Percentiles rank a stretch among this genome's conserved stretches.
Evolutionary conservation across 805 yeast genomes (phyloP).

Genomic region (Tetrapisispora fleetii): DNA sequence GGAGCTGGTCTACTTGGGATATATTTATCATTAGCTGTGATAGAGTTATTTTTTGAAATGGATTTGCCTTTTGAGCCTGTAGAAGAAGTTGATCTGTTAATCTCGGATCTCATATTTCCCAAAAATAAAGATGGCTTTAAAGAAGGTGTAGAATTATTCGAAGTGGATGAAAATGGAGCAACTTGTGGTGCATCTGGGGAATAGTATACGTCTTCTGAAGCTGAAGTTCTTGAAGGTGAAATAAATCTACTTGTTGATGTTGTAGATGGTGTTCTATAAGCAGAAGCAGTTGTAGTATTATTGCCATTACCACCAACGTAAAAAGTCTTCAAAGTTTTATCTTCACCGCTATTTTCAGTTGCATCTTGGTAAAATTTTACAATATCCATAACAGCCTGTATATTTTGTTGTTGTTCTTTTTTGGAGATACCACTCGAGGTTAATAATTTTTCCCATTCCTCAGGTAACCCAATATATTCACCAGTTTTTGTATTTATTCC

Average conservation of each 20-base stretch:
- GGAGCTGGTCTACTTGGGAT: slow-evolving; percentile 66
- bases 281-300: slow-evolving; percentile 13
- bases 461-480: slow-evolving; percentile 84
- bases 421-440: slow-evolving; percentile 80
- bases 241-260: slow-evolving; percentile 11
- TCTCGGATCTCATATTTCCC: neutral
- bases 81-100: neutral
- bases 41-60: neutral
- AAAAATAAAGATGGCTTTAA: slow-evolving; percentile 2
- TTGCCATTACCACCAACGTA: slow-evolving; percentile 11
- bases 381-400: slow-evolving; percentile 88
- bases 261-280: slow-evolving; percentile 29
- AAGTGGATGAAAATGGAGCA: slow-evolving; percentile 5
- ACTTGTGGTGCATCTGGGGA: slow-evolving; percentile 12
- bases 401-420: slow-evolving; percentile 82
- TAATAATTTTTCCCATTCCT: slow-evolving; percentile 80
- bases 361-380: slow-evolving; percentile 73
- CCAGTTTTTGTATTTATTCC: slow-evolving; percentile 81
- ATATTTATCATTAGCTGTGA: slow-evolving; percentile 28
- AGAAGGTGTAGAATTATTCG: slow-evolving; percentile 5
- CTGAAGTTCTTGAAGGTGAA: slow-evolving; percentile 21
- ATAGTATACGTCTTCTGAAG: slow-evolving; percentile 10
- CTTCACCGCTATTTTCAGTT: slow-evolving; percentile 33
- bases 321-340: slow-evolving; percentile 33
- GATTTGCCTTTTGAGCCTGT: neutral